Percentiles rank a stretch among this genome's conserved stretches.
These are phyloP conservation scores for Boletus edulis DNA, from an alignment of 768 basidiomycete genomes.

Conservation along the genomic window DNA sequence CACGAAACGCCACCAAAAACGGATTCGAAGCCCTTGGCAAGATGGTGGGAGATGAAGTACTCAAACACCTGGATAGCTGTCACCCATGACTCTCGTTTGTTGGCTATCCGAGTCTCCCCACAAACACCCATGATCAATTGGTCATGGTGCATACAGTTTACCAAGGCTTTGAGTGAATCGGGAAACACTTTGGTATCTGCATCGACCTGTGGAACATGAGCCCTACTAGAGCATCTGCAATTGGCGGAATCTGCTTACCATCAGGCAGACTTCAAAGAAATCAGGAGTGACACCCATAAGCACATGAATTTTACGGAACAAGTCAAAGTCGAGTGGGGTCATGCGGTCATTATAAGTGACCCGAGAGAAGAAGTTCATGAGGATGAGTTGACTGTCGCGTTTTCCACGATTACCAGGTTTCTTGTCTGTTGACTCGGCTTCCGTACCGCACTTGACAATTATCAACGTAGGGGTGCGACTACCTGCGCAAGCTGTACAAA, in stretches of 20 bases:
- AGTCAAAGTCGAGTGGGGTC: conserved; percentile 95
- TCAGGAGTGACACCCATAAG: conserved; percentile 99
- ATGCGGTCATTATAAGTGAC: conserved; percentile 99
- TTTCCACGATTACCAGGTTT: conserved; percentile 99
- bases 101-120: conserved; percentile 97
- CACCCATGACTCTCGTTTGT: conserved; percentile 98
- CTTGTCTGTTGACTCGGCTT: conserved; percentile 78
- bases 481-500: conserved; percentile 65
- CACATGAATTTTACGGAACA: conserved; percentile 94
- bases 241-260: conserved; percentile 58
- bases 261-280: conserved; percentile 94
- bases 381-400: conserved; percentile 95
- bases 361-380: conserved; percentile 99
- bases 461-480: conserved; percentile 92
- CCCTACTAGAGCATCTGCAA: background rate
- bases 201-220: conserved; percentile 68
- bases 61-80: conserved; percentile 98
- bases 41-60: conserved; percentile 98
- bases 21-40: conserved; percentile 97
- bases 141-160: conserved; percentile 99
- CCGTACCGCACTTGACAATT: conserved; percentile 95
- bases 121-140: conserved; percentile 99
- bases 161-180: conserved; percentile 83
- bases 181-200: conserved; percentile 97
- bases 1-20: conserved; percentile 99